These are phyloP conservation scores for Solanum chmielewskii DNA, from an alignment of 257 asterid species.

Conservation along the genomic window DNA sequence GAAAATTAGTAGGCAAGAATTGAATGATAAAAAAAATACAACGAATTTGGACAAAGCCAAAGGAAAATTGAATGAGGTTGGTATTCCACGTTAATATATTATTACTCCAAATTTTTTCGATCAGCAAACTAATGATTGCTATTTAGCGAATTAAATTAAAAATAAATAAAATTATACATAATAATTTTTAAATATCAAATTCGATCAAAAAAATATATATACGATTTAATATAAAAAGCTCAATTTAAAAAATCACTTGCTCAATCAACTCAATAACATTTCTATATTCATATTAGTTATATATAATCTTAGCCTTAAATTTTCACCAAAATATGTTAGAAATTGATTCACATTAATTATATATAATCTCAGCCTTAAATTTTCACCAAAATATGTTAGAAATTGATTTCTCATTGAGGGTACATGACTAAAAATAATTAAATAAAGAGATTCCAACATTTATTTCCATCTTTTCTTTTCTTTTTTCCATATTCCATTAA, in stretches of 20 bases:
- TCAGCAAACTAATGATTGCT: background rate
- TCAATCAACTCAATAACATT: background rate
- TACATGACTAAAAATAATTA: background rate
- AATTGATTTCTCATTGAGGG: background rate
- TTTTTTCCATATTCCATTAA: background rate
- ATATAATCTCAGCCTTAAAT: background rate
- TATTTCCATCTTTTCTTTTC: background rate
- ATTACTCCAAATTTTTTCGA: no score
- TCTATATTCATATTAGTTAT: background rate
- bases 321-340: background rate
- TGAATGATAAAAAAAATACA: no score
- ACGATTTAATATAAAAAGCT: no score
- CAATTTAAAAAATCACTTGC: no score
- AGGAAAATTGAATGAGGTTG: no score
- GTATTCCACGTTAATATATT: no score
- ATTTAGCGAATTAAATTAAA: no score
- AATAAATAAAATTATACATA: no score
- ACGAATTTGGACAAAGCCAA: no score
- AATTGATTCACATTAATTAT: background rate
- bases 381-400: background rate
- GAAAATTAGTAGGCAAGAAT: no score
- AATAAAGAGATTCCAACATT: background rate
- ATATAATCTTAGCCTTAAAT: background rate
- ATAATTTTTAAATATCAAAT: no score
- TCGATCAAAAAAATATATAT: no score